Evolutionary conservation across 139 green algal genomes (phyloP).

Genomic region (Chlorella sorokiniana): DNA sequence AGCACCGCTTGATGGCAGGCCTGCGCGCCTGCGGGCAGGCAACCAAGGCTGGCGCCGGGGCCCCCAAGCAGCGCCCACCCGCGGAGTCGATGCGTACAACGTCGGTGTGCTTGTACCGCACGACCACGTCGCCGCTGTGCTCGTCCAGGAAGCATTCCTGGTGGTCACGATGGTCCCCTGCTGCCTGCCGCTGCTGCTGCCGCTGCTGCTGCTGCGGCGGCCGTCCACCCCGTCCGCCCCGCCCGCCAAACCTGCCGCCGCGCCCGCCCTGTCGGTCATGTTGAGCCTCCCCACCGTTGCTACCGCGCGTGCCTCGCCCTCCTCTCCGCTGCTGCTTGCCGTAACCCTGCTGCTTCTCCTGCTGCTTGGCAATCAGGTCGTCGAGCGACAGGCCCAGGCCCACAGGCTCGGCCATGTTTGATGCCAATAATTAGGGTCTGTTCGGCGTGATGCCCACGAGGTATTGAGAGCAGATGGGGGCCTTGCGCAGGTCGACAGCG

Average conservation of each 20-base stretch:
- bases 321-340: constrained; percentile 23
- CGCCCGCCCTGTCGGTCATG: not conserved
- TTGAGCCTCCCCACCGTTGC: not conserved
- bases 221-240: not conserved
- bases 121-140: not conserved
- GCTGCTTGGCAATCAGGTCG: constrained; percentile 7
- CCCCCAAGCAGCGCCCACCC: not conserved
- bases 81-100: constrained; percentile 3
- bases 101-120: constrained; percentile 11
- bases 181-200: constrained; percentile 5
- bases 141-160: constrained; percentile 20
- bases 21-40: not conserved
- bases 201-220: constrained; percentile 1
- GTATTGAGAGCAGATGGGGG: not conserved
- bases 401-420: constrained; percentile 6
- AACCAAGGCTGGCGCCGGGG: too few relatives aligned
- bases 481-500: not conserved
- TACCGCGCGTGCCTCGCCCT: not conserved
- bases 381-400: constrained; percentile 27
- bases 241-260: not conserved
- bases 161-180: not conserved
- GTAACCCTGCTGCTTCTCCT: constrained; percentile 10
- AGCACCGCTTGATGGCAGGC: not conserved
- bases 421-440: not conserved
- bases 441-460: not conserved